These are phyloP conservation scores for Ogataea populi-albae DNA, from an alignment of 805 yeast species.

Conservation along the genomic window DNA sequence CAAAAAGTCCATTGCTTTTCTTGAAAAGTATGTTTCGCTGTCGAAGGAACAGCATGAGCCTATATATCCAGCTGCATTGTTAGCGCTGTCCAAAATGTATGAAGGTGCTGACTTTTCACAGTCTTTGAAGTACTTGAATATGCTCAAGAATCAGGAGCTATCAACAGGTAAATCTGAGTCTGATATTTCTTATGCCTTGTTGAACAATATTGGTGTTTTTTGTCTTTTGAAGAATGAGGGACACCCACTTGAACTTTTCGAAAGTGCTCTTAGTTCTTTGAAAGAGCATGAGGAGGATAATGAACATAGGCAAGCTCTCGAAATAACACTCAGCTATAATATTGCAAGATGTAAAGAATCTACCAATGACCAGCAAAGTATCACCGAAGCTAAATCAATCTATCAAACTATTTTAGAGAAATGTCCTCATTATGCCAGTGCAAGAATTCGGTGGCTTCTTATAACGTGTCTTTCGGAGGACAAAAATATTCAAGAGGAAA, in stretches of 20 bases:
- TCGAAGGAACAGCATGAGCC: slow-evolving; percentile 59
- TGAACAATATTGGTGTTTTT: slow-evolving; percentile 84
- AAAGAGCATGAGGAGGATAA: slow-evolving; percentile 22
- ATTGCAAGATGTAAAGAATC: slow-evolving; percentile 64
- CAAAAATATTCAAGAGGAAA: slow-evolving; percentile 49
- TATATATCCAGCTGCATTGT: slow-evolving; percentile 58
- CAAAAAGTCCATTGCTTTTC: slow-evolving; percentile 55
- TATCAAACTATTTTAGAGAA: slow-evolving; percentile 57
- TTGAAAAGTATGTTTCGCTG: slow-evolving; percentile 69
- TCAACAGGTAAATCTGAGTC: slow-evolving; percentile 37
- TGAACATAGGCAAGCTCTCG: slow-evolving; percentile 24
- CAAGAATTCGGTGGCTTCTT: slow-evolving; percentile 68
- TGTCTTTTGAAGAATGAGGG: slow-evolving; percentile 51
- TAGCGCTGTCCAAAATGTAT: slow-evolving; percentile 65
- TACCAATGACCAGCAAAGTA: slow-evolving; percentile 25
- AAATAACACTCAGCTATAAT: slow-evolving; percentile 60
- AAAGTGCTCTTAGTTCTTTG: slow-evolving; percentile 38
- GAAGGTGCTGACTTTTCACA: slow-evolving; percentile 66
- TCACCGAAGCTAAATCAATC: slow-evolving; percentile 30
- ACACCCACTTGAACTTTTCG: slow-evolving; percentile 56
- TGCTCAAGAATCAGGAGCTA: slow-evolving; percentile 47
- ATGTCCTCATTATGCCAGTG: slow-evolving; percentile 71
- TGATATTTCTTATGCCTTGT: slow-evolving; percentile 54
- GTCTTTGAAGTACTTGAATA: slow-evolving; percentile 55
- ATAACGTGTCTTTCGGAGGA: slow-evolving; percentile 52